Percentiles rank a stretch among this genome's conserved stretches.
Conservation (phyloP, 2,329 filamentous ascomycete species). For the Camptophora hylomeconis region DNA sequence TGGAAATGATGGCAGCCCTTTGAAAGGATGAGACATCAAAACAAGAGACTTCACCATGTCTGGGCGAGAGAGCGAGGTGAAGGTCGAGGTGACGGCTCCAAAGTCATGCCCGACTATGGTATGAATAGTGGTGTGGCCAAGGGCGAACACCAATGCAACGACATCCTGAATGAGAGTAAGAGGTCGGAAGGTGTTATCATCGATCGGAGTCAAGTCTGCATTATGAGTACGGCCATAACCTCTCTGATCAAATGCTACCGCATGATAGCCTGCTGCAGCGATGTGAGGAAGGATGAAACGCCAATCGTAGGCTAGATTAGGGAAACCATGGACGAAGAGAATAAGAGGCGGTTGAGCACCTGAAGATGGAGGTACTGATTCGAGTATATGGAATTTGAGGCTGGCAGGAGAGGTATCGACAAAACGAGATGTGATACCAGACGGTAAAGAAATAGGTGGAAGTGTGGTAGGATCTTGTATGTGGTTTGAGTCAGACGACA, state of each 20-base stretch:
- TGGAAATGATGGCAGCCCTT: conserved; percentile 36
- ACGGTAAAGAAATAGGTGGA: conserved; percentile 40
- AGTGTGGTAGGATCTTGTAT: conserved; percentile 19
- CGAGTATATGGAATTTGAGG: conserved; percentile 43
- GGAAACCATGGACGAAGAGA: conserved; percentile 37
- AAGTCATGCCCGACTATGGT: conserved; percentile 56
- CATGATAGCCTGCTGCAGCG: conserved; percentile 48
- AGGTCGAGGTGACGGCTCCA: conserved; percentile 47
- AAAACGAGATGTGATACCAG: conserved; percentile 42
- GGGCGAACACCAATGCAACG: conserved; percentile 45
- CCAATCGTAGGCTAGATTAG: conserved; percentile 59
- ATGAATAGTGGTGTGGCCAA: conserved; percentile 45
- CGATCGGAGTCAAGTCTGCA: conserved; percentile 33
- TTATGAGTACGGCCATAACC: conserved; percentile 52
- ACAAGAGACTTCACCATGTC: conserved; percentile 51
- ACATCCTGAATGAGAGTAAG: conserved; percentile 50
- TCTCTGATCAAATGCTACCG: conserved; percentile 54
- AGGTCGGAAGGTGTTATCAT: conserved; percentile 35
- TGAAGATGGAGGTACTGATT: conserved; percentile 10
- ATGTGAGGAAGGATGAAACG: conserved; percentile 48
- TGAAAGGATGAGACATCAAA: conserved; percentile 54
- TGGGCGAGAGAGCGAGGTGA: conserved; percentile 48
- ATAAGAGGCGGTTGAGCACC: conserved; percentile 13
- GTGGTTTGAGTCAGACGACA: too few relatives aligned
- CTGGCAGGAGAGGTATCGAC: conserved; percentile 42